Evolutionary conservation across 805 yeast genomes (phyloP).

Genomic region (Suhomyces canberraensis): DNA sequence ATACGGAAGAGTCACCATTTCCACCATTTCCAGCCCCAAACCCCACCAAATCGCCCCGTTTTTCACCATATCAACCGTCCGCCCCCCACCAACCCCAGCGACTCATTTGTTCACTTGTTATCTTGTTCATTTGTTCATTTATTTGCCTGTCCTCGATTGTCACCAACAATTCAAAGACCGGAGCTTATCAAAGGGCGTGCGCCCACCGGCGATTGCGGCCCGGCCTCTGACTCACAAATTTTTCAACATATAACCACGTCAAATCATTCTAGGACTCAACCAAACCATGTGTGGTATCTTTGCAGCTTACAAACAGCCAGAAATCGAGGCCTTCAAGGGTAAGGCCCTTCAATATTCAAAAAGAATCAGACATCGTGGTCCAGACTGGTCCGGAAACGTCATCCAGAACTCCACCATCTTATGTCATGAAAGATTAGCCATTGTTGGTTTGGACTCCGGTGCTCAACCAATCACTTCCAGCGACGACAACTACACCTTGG

Average conservation of each 20-base stretch:
- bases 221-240: slow-evolving; percentile 5
- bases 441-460: slow-evolving; percentile 96
- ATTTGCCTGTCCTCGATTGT: too few species aligned
- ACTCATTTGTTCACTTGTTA: too few species aligned
- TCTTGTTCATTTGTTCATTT: too few species aligned
- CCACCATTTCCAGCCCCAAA: too few species aligned
- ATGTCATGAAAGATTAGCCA: slow-evolving; percentile 94
- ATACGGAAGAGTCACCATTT: too few species aligned
- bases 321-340: slow-evolving; percentile 75
- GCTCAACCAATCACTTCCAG: slow-evolving; percentile 92
- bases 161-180: too few species aligned
- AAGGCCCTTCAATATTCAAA: slow-evolving; percentile 88
- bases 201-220: neutral
- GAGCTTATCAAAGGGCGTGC: neutral
- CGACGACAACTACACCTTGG: slow-evolving; percentile 68
- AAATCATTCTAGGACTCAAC: neutral
- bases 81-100: too few species aligned
- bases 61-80: too few species aligned
- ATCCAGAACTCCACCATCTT: slow-evolving; percentile 76
- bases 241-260: neutral
- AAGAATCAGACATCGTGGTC: slow-evolving; percentile 97
- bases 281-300: slow-evolving; percentile 92
- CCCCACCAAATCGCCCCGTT: too few species aligned
- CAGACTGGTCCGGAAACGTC: slow-evolving; percentile 96
- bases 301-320: slow-evolving; percentile 83